These are phyloP conservation scores for Aureobasidium sp. DNA, from an alignment of 2,329 filamentous ascomycete species.

Conservation along the genomic window DNA sequence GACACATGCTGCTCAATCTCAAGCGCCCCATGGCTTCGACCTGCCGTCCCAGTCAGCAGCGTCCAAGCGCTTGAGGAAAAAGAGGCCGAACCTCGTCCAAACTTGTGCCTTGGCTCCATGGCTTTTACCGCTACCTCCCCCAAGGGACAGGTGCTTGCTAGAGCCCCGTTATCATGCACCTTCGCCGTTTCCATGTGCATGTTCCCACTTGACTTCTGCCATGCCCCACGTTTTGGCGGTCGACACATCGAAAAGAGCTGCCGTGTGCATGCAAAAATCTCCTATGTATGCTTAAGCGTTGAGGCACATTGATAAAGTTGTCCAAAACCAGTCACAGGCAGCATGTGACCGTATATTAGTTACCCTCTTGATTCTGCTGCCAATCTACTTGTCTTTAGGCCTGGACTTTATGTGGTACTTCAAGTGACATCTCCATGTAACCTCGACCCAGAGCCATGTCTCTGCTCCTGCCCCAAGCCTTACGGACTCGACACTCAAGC, in stretches of 20 bases:
- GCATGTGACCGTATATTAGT: neutral
- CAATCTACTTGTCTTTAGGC: neutral
- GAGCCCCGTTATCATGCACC: conserved; percentile 3
- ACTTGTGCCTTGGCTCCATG: conserved; percentile 1
- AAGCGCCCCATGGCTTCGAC: neutral
- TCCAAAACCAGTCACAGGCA: neutral
- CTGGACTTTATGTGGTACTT: neutral
- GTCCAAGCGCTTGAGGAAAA: conserved; percentile 2
- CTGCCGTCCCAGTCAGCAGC: conserved; percentile 3
- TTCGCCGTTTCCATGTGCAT: conserved; percentile 5
- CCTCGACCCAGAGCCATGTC: conserved; percentile 7
- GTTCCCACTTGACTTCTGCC: conserved; percentile 2
- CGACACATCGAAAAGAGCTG: neutral
- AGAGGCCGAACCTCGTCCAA: neutral
- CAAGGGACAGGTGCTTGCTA: neutral
- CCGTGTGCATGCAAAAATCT: neutral
- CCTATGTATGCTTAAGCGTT: neutral
- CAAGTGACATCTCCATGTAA: neutral
- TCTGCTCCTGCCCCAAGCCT: neutral
- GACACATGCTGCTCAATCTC: neutral
- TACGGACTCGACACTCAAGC: conserved; percentile 8
- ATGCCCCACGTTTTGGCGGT: conserved; percentile 4
- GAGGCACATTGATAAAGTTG: neutral
- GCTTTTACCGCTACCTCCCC: neutral
- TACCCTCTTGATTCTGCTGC: neutral